Evolutionary conservation across 768 basidiomycete species (phyloP), one percentile per base, ranked within the genome.

Genomic region (Naganishia vaughanmartiniae): DNA sequence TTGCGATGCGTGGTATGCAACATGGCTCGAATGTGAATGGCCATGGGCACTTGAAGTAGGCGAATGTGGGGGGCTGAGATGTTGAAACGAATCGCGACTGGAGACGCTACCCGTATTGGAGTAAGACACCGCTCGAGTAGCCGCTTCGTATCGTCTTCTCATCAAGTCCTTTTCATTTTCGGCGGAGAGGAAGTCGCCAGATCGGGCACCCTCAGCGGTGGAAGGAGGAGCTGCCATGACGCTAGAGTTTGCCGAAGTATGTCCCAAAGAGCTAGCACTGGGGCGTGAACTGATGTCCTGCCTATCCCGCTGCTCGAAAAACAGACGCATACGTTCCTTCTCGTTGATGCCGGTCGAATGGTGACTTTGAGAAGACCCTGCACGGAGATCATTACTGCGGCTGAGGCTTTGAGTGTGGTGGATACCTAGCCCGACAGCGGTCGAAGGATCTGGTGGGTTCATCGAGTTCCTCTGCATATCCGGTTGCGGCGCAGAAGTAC

Each of bases 141-240:
- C 78, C 17, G 72, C 71, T 69, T 79, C 77, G 69, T 76, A 78
- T 54, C 76, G 54, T 28, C 55, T 58, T 39, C 73, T 54, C 79
- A 77, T 79, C 30, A 71, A 48, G n/a, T 79, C 76, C 55, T 80
- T 80, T 70, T 80, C 79, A 45, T 78, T 73, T 46, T 71, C 72
- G 2, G 79, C 77, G 7, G 71, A 70, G 30, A 71, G 67, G 67
- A 70, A 80, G 26, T 63, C 60, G 42, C 39, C 33, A 45, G 60
- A 63, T 21, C 31, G 60, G 26, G 60, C 39, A 28, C 60, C 60
- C 9, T 63, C 36, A 28, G 60, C 60, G 6, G 60, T 63, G 24
- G 60, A 42, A 17, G 60, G 60, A 2, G 60, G 60, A 26, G 60
- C 60, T 26, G 60, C 60, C 60, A 63, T 63, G 39, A 39, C 39